phyloP scores from a whole-genome alignment of 345 rosid genomes.

The Euphorbia pulcherrima region DNA sequence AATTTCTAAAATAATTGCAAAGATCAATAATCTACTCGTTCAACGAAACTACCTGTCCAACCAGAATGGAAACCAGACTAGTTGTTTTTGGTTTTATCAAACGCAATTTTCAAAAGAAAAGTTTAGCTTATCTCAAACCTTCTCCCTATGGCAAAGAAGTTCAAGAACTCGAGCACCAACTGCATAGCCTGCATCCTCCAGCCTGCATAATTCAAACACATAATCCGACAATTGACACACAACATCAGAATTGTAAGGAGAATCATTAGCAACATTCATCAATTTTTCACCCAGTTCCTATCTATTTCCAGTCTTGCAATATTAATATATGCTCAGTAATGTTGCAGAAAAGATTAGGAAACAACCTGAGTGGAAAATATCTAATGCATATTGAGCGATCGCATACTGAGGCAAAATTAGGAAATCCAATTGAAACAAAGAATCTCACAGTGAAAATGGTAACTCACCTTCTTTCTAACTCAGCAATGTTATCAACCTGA shows the following conservation, averaged over 20 bases:
- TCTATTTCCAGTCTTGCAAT: background rate
- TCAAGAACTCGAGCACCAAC: constrained; percentile 87
- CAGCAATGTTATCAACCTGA: constrained; percentile 92
- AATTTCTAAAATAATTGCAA: background rate
- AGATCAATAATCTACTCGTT: background rate
- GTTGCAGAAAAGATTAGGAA: background rate
- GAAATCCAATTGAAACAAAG: background rate
- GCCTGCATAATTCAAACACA: constrained; percentile 36
- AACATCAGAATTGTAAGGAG: constrained; percentile 1
- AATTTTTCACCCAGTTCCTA: background rate
- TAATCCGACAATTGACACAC: background rate
- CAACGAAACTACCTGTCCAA: background rate
- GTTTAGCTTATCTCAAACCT: constrained; percentile 36
- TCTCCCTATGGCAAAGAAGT: constrained; percentile 86
- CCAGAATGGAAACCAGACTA: background rate
- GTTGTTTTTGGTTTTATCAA: background rate
- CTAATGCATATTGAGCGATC: background rate
- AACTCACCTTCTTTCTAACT: constrained; percentile 78
- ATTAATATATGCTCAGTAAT: background rate
- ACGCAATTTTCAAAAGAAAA: background rate
- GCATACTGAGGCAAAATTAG: background rate
- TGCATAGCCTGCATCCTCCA: constrained; percentile 95
- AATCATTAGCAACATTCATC: background rate
- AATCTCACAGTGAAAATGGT: background rate
- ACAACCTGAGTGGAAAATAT: background rate